Conservation (phyloP, 495 filamentous ascomycete species). For the Neurospora pannonica region DNA sequence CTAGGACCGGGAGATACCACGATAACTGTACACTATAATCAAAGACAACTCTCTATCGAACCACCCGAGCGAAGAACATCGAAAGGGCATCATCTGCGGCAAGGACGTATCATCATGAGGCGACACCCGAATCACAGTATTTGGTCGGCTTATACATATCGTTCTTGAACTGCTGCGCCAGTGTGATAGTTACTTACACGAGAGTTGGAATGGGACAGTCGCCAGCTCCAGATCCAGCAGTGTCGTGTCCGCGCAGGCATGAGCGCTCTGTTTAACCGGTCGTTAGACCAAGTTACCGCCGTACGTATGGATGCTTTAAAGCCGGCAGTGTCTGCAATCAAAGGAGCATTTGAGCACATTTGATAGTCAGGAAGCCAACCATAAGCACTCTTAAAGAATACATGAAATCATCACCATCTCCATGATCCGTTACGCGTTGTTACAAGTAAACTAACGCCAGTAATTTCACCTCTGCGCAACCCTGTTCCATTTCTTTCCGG, state of each 20-base stretch:
- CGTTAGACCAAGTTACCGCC: background rate
- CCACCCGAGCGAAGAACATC: background rate
- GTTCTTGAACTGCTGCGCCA: background rate
- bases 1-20: constrained; percentile 3
- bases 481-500: background rate
- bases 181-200: background rate
- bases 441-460: background rate
- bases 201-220: background rate
- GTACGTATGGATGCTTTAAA: background rate
- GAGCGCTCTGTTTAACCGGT: background rate
- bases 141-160: background rate
- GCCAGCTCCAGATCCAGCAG: background rate
- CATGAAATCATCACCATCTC: background rate
- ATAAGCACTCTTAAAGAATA: background rate
- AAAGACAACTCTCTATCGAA: constrained; percentile 2
- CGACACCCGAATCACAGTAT: background rate
- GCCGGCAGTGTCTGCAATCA: background rate
- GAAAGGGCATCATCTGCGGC: background rate
- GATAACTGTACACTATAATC: constrained; percentile 20
- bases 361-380: background rate
- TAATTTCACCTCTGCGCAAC: background rate
- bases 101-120: background rate
- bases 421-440: background rate
- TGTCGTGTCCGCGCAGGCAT: background rate
- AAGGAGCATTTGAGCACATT: background rate